Base-by-base conservation (phyloP, 2,329 filamentous ascomycete species). In the Fonsecaea nubica region DNA sequence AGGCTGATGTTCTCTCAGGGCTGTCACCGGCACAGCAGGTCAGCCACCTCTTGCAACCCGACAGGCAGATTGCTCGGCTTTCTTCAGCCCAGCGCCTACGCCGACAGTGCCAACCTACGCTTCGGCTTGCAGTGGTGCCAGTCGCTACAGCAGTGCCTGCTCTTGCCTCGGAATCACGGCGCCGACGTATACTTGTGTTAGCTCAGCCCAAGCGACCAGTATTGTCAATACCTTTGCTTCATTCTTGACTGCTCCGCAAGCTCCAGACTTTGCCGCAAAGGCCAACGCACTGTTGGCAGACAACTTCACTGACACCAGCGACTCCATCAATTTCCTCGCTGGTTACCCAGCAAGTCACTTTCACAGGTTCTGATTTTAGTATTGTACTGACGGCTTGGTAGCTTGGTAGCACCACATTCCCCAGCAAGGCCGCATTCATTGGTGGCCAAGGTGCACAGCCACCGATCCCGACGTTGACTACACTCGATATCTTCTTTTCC, bases 321-420 rank as follows among this genome's bases (percentile, higher is more conserved):
- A 65, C 42, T 70, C 69, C n/a, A 71, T 71, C 64, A 67, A 70
- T 52, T 65, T 63, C 15, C 33, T 68, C 35, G 65, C 65, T n/a
- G 30, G 50, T 7, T 58, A 62, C 40, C 61, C 64, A 52, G 67
- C 68, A 61, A n/a, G 64, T 62, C 36, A 13, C 45, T n/a, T 3
- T 21, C 18, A 10, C 40, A 30, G 25, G 18, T n/a, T 40, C 30
- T 36, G 10, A 32, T n/a, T 12, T 53, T 18, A 38, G 13, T 36
- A 33, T 25, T 13, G 12, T 21, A 53, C 50, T 64, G 30, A 64
- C 52, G 21, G 9, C 30, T 18, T 12, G 8, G 36, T n/a, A 63
- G 63, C 55, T 66, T 40, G 59, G 56, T 45, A 40, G n/a, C 21
- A 36, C 50, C 12, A 58, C 63, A 25, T 68, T 66, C 62, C 61